phyloP scores from a whole-genome alignment of 78 protist species.

The Dictyostelium citrinum region DNA sequence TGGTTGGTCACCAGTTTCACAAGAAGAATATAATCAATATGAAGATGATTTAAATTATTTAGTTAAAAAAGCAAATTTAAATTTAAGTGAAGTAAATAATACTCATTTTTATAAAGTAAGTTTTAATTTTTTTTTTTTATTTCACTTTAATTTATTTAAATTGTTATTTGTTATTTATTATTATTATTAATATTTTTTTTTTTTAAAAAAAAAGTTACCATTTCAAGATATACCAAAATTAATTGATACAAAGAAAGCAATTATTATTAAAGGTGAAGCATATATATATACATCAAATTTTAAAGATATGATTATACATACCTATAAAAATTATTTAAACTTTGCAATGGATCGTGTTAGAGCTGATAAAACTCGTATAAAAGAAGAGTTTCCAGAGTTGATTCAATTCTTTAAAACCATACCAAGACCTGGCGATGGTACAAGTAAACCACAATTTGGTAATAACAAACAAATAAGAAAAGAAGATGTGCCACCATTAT shows the following conservation, averaged over 20 bases:
- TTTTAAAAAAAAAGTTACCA: conserved; percentile 9
- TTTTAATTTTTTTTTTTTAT: background rate
- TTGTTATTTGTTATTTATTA: too few relatives aligned
- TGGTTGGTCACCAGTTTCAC: conserved; percentile 14
- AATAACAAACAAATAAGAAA: background rate
- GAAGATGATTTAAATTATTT: background rate
- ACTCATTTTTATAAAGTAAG: conserved; percentile 5
- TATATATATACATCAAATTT: background rate
- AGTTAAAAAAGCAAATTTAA: background rate
- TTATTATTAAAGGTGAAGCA: conserved; percentile 24
- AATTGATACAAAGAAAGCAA: background rate
- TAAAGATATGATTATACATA: background rate
- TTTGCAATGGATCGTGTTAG: conserved; percentile 25
- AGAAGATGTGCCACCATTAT: conserved; percentile 20
- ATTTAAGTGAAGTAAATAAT: background rate
- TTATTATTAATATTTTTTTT: background rate
- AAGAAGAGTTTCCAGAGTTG: background rate
- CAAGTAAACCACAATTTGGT: too few relatives aligned
- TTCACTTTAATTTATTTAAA: too few relatives aligned
- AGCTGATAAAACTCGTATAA: background rate
- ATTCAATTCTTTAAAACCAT: background rate
- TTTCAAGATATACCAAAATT: conserved; percentile 43
- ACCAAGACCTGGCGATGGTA: conserved; percentile 1
- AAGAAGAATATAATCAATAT: background rate
- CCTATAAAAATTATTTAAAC: background rate